Evolutionary conservation across 768 basidiomycete genomes (phyloP).

Genomic region (Neoboletus magnificus): DNA sequence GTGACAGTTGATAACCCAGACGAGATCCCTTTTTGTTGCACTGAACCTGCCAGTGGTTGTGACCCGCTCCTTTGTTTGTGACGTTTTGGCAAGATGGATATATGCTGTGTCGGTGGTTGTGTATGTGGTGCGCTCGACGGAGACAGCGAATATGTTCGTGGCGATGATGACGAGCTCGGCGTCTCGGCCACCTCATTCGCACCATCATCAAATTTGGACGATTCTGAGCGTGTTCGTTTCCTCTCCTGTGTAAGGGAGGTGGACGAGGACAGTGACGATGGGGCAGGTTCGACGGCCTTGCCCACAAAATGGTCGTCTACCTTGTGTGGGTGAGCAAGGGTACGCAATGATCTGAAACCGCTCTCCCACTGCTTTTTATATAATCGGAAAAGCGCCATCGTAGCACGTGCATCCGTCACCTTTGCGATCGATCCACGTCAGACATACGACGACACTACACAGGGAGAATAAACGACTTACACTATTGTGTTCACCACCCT

Average conservation of each 20-base stretch:
- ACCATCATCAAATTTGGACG: background rate
- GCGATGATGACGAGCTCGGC: background rate
- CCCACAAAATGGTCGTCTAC: background rate
- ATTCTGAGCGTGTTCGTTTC: slow-evolving; percentile 17
- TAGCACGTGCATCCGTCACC: slow-evolving; percentile 72
- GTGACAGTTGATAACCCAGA: no score
- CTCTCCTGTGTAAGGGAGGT: background rate
- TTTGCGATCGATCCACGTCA: slow-evolving; percentile 28
- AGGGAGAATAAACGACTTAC: slow-evolving; percentile 41
- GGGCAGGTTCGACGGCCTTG: background rate
- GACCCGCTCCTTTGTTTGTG: no score
- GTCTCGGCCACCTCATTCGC: background rate
- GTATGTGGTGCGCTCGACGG: background rate
- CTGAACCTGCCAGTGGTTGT: no score
- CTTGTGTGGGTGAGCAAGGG: background rate
- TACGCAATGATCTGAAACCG: slow-evolving; percentile 22
- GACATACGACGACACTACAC: background rate
- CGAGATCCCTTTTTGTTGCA: no score
- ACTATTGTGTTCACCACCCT: slow-evolving; percentile 86
- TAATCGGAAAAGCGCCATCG: slow-evolving; percentile 89
- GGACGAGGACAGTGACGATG: background rate
- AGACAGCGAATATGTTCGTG: background rate
- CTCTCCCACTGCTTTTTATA: slow-evolving; percentile 83
- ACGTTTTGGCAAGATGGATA: slow-evolving; percentile 29
- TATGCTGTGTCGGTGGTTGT: background rate